Base-by-base conservation (phyloP, 148 eudicot genomes). In the Cornus suecica region DNA sequence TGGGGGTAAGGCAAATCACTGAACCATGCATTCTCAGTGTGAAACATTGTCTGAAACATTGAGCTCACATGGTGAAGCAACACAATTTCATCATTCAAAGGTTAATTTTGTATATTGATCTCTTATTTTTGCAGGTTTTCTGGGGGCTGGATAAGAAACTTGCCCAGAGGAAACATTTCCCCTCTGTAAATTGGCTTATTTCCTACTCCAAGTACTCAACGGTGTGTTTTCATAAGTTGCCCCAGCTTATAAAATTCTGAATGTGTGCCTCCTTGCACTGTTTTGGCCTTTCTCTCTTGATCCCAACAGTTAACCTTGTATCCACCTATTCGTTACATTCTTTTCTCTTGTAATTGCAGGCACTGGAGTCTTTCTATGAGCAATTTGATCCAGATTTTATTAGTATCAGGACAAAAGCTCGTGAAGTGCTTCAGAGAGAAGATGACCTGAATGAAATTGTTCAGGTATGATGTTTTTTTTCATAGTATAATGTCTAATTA, bases 121-220 rank as follows among this genome's bases (percentile, higher is more conserved):
- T 65, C 29, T 26, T 75, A 41, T 73, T 68, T 75, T 68, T 75
- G 54, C 86, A 95, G 99, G 99, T 95, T 72, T 95, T 95, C 82
- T 95, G 99, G 99, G 99, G 99, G 73, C 86, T 95, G 74, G 99
- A 95, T 87, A 95, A 95, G 84, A 95, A 95, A 83, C 78, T 95
- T 82, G 99, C 99, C 18, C 99, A 95, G 79, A 91, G 99, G 84
- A 95, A 95, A 75, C 99, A 95, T 85, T 95, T 95, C 68, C 99
- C 99, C 31, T 91, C 99, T 60, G 99, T 95, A 72, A 95, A 95
- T 87, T 95, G 99, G 99, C 94, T 95, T 76, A 95, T 95, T 82
- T 95, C 99, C 61, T 95, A 95, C 85, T 95, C 99, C 10, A 95
- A 95, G 84, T 95, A 95, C 75, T 89, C 99, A 61, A 77, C 90